A percentile compares a stretch with the other conserved stretches of the same genome.
Evolutionary conservation across 192 early-diverging fungal species (phyloP).

Genomic region (Coemansia sp.): DNA sequence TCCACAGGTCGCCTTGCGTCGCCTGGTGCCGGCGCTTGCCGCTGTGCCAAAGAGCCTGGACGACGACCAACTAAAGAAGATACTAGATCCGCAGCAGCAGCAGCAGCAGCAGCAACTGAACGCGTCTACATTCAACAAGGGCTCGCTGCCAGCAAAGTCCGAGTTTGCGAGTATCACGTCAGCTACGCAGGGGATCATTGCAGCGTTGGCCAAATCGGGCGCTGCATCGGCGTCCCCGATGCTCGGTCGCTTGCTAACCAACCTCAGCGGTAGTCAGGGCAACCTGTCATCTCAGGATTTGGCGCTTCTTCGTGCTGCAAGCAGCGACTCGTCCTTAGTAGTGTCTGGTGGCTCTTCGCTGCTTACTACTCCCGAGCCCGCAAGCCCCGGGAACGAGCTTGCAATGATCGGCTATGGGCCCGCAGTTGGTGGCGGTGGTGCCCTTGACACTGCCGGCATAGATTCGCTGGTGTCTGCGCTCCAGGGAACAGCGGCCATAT

Average conservation of each 20-base stretch:
- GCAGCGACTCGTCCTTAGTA: not conserved
- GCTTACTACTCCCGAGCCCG: constrained; percentile 28
- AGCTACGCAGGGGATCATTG: constrained; percentile 23
- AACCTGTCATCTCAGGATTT: constrained; percentile 43
- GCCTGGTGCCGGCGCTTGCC: constrained; percentile 50
- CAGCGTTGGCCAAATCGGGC: constrained; percentile 30
- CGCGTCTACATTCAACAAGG: not conserved
- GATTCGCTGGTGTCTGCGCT: constrained; percentile 39
- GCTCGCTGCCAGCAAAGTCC: constrained; percentile 22
- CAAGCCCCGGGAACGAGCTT: constrained; percentile 18
- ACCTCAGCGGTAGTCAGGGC: constrained; percentile 34
- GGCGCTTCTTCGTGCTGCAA: constrained; percentile 29
- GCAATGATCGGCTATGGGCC: constrained; percentile 15
- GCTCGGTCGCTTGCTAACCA: constrained; percentile 29
- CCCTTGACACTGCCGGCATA: constrained; percentile 35
- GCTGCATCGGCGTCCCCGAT: constrained; percentile 13
- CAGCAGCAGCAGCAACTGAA: constrained; percentile 3
- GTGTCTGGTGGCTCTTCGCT: not conserved
- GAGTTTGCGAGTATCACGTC: constrained; percentile 13
- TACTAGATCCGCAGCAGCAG: constrained; percentile 41
- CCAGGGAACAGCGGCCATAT: constrained; percentile 40
- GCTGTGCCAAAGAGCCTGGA: constrained; percentile 53
- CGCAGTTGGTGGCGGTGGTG: not conserved
- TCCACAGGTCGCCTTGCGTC: constrained; percentile 55
- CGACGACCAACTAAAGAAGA: constrained; percentile 56